phyloP scores from a whole-genome alignment of 2,329 filamentous ascomycete species.

The Hansfordia pulvinata region DNA sequence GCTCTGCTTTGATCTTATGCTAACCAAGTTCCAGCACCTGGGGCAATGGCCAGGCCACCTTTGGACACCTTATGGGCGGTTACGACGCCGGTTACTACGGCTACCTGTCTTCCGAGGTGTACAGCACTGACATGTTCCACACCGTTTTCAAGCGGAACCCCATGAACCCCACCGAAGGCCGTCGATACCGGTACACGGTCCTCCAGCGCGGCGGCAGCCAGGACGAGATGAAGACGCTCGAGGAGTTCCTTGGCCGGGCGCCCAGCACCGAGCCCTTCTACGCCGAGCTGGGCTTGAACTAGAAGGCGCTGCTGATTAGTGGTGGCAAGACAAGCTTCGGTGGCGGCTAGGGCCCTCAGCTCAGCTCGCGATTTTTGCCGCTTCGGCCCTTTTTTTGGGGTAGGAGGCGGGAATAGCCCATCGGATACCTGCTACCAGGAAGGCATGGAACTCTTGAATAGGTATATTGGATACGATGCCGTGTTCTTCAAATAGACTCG shows the following conservation, averaged over 20 bases:
- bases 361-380: no score
- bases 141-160: slow-evolving; percentile 65
- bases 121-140: slow-evolving; percentile 79
- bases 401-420: no score
- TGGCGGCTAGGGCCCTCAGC: no score
- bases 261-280: slow-evolving; percentile 72
- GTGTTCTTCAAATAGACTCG: no score
- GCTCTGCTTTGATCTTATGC: slow-evolving; percentile 1
- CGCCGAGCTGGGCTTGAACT: slow-evolving; percentile 54
- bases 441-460: no score
- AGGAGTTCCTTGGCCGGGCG: slow-evolving; percentile 65
- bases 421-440: no score
- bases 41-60: slow-evolving; percentile 68
- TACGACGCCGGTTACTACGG: slow-evolving; percentile 81
- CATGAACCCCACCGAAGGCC: slow-evolving; percentile 61
- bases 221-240: slow-evolving; percentile 69
- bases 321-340: no score
- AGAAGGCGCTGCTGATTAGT: no score
- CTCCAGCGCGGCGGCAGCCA: slow-evolving; percentile 65
- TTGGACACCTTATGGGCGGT: slow-evolving; percentile 71
- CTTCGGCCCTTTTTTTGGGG: no score
- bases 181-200: slow-evolving; percentile 65
- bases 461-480: no score
- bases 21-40: slow-evolving; percentile 33
- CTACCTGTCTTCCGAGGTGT: slow-evolving; percentile 63